Evolutionary conservation across 164 flowering plant species (phyloP).

Genomic region (Liquidambar formosana): DNA sequence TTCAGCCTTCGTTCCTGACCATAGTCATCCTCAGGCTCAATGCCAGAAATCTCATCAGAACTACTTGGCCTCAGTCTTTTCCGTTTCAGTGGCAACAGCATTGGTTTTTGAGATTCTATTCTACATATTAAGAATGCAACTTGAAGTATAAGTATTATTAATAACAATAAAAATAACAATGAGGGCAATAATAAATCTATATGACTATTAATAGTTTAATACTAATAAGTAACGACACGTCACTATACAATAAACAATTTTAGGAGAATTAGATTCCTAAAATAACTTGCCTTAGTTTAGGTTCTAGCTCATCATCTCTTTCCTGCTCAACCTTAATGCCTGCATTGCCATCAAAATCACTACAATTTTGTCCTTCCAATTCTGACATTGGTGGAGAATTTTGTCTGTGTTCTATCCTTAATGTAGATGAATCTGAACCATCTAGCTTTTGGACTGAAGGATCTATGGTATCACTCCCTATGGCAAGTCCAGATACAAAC

Average conservation of each 20-base stretch:
- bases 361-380: neutral
- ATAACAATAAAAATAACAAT: no score
- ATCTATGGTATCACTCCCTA: neutral
- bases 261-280: no score
- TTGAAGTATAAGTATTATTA: neutral
- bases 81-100: neutral
- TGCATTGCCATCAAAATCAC: neutral
- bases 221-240: no score
- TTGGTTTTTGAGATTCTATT: neutral
- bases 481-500: neutral
- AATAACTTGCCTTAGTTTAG: neutral
- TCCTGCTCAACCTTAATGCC: neutral
- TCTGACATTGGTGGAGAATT: neutral
- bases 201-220: no score
- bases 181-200: no score
- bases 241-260: neutral
- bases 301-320: neutral
- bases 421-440: neutral
- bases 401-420: neutral
- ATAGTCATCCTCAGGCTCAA: neutral
- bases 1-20: neutral
- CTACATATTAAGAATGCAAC: neutral
- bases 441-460: neutral
- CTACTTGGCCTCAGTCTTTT: neutral
- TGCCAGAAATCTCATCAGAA: slow-evolving; percentile 3